These are phyloP conservation scores for Parmelia sp. DNA, from an alignment of 495 filamentous ascomycete genomes.

Conservation along the genomic window DNA sequence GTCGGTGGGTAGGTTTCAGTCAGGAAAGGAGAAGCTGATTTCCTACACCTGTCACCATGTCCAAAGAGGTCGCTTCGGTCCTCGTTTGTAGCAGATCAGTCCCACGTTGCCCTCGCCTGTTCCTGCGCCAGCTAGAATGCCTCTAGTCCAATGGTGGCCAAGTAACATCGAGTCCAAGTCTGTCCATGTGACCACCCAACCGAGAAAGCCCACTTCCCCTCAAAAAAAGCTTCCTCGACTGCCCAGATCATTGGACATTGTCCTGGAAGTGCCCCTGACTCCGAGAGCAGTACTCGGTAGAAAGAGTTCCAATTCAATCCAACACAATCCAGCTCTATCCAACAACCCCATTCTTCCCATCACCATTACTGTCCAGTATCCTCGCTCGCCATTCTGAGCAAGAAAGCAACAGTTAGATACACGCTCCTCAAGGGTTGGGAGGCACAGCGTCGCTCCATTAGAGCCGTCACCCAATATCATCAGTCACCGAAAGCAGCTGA, in stretches of 20 bases:
- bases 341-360: too few relatives aligned
- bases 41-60: too few relatives aligned
- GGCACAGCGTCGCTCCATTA: neutral
- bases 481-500: neutral
- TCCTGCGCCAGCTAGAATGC: slow-evolving; percentile 9
- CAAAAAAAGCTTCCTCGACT: neutral
- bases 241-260: neutral
- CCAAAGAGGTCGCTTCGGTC: neutral
- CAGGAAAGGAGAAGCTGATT: too few relatives aligned
- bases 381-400: neutral
- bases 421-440: neutral
- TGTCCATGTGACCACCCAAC: slow-evolving; percentile 5
- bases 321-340: neutral
- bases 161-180: slow-evolving; percentile 5
- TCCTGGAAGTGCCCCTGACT: neutral
- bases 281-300: neutral
- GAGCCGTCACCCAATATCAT: neutral
- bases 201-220: neutral
- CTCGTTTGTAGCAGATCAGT: neutral
- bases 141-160: slow-evolving; percentile 7
- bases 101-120: slow-evolving; percentile 8
- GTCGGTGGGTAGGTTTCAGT: neutral
- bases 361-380: neutral
- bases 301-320: neutral
- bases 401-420: neutral